A percentile compares a stretch with the other conserved stretches of the same genome.
These are phyloP conservation scores for Hypoxylon rubiginosum DNA, from an alignment of 2,329 filamentous ascomycete species.

Conservation along the genomic window DNA sequence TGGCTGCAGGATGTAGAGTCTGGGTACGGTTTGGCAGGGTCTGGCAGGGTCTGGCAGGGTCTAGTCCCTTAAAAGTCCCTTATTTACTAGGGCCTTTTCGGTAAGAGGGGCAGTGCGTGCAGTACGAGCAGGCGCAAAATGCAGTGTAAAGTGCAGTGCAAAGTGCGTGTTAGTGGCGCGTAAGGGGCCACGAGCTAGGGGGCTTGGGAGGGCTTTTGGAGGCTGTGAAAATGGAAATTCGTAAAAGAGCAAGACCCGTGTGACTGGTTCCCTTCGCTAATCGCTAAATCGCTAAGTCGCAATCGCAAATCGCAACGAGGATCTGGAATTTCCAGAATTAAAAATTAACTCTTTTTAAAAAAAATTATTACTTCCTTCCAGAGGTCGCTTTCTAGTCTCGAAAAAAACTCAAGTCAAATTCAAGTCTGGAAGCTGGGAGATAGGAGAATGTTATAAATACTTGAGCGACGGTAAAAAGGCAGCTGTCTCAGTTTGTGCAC, in stretches of 20 bases:
- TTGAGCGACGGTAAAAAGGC: slow-evolving; percentile 12
- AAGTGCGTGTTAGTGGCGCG: neutral
- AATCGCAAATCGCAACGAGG: slow-evolving; percentile 1
- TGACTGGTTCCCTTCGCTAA: slow-evolving; percentile 18
- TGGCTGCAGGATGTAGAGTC: slow-evolving; percentile 32
- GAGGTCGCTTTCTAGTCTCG: slow-evolving; percentile 10
- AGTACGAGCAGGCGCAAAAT: neutral
- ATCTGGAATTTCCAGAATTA: slow-evolving; percentile 21
- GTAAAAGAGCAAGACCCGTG: slow-evolving; percentile 12
- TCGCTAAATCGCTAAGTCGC: too few relatives aligned
- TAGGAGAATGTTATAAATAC: slow-evolving; percentile 33
- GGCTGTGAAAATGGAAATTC: neutral
- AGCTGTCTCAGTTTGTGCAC: slow-evolving; percentile 28
- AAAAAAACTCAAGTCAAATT: slow-evolving; percentile 5
- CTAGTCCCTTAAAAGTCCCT: slow-evolving; percentile 4
- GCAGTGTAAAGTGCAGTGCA: neutral
- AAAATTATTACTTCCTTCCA: slow-evolving; percentile 13
- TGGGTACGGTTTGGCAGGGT: too few relatives aligned
- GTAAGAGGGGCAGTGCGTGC: slow-evolving; percentile 3
- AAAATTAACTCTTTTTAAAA: slow-evolving; percentile 1
- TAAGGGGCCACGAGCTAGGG: neutral
- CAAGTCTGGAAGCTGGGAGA: slow-evolving; percentile 13
- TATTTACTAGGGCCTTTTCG: slow-evolving; percentile 10
- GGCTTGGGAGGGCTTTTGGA: neutral
- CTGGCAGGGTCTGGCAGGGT: slow-evolving; percentile 7